These are phyloP conservation scores for Pilatotrama ljubarskyi DNA, from an alignment of 768 basidiomycete species.

Conservation along the genomic window DNA sequence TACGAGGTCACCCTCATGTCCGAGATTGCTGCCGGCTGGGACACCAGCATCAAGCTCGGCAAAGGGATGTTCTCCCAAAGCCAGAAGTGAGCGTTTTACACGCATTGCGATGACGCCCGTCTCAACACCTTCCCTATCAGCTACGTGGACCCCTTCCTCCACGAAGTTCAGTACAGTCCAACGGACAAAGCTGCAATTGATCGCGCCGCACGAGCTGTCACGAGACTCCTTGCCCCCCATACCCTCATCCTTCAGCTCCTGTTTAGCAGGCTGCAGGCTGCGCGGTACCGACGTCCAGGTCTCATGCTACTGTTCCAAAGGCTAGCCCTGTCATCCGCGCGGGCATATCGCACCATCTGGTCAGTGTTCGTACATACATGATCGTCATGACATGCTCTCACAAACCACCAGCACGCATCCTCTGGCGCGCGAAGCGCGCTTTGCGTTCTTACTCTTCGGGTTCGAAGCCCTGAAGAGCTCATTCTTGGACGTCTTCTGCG, in stretches of 20 bases:
- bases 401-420: constrained; percentile 73
- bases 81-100: constrained; percentile 65
- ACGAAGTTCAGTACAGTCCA: constrained; percentile 84
- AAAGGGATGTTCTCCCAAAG: constrained; percentile 82
- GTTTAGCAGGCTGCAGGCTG: constrained; percentile 90
- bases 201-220: constrained; percentile 65
- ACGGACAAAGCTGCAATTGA: constrained; percentile 86
- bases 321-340: constrained; percentile 78
- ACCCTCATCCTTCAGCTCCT: constrained; percentile 82
- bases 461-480: constrained; percentile 91
- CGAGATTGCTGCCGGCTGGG: constrained; percentile 88
- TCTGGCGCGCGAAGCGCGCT: constrained; percentile 85
- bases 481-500: constrained; percentile 78
- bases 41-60: constrained; percentile 70
- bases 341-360: constrained; percentile 75
- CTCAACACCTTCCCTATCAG: constrained; percentile 43
- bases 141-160: constrained; percentile 84
- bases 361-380: constrained; percentile 31
- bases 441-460: constrained; percentile 89
- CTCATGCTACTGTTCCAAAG: constrained; percentile 86
- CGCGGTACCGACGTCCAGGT: constrained; percentile 81
- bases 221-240: constrained; percentile 80
- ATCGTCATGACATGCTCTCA: neutral
- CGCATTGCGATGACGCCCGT: neutral
- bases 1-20: constrained; percentile 83